Evolutionary conservation across 169 alveolate species (phyloP).

Genomic region (Plasmodium ovale): DNA sequence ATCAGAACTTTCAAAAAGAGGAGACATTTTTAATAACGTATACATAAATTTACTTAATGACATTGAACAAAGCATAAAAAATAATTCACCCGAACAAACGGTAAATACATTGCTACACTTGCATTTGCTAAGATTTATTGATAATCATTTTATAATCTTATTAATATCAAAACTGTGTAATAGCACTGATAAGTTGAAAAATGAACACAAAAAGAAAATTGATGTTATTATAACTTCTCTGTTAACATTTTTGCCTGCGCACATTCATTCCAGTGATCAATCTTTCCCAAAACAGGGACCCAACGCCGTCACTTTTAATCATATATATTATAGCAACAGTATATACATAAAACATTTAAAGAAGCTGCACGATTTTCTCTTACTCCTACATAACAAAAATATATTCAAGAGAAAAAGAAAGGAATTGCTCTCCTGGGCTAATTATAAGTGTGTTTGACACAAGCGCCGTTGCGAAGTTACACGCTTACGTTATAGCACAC

Average conservation of each 20-base stretch:
- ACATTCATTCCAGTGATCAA: conserved; percentile 5
- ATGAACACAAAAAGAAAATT: conserved; percentile 70
- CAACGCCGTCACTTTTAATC: conserved; percentile 36
- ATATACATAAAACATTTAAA: conserved; percentile 46
- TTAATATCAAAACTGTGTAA: conserved; percentile 64
- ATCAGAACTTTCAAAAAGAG: conserved; percentile 33
- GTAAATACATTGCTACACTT: conserved; percentile 40
- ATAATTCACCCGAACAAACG: conserved; percentile 47
- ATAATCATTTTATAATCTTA: conserved; percentile 43
- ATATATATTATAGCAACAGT: conserved; percentile 58
- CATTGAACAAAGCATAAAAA: conserved; percentile 55
- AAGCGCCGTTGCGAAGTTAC: too few relatives aligned
- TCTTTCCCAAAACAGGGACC: conserved; percentile 1
- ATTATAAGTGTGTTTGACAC: conserved; percentile 31
- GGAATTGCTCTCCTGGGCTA: conserved; percentile 70
- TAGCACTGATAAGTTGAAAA: conserved; percentile 49
- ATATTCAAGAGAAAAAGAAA: conserved; percentile 70
- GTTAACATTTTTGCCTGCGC: conserved; percentile 31
- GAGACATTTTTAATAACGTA: conserved; percentile 49
- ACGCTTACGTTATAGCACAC: neutral
- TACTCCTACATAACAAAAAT: conserved; percentile 39
- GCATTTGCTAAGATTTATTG: conserved; percentile 57
- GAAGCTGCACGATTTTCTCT: conserved; percentile 33
- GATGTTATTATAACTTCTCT: conserved; percentile 29
- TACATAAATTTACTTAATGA: conserved; percentile 59